phyloP scores from a whole-genome alignment of 2,329 filamentous ascomycete species.

The Epichloe gansuensis region DNA sequence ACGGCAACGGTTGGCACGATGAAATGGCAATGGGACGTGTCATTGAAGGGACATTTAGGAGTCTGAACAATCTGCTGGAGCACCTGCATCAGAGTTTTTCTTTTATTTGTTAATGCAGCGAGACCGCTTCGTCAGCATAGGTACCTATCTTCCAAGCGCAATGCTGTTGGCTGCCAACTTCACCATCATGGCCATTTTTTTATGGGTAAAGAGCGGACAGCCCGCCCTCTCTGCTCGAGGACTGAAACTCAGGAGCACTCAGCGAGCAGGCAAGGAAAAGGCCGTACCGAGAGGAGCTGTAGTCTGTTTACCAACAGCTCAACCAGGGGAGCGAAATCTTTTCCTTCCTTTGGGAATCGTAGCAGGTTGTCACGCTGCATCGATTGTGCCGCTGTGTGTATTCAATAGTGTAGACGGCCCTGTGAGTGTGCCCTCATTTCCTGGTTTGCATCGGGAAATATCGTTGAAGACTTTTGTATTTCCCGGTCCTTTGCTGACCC shows the following conservation, averaged over 20 bases:
- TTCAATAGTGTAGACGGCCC: conserved; percentile 62
- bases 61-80: conserved; percentile 90
- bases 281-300: conserved; percentile 20
- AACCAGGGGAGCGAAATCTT: conserved; percentile 48
- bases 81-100: conserved; percentile 99
- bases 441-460: background rate
- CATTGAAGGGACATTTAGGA: conserved; percentile 82
- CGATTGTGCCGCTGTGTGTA: conserved; percentile 70
- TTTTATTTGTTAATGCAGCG: conserved; percentile 92
- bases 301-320: conserved; percentile 3
- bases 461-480: background rate
- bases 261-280: background rate
- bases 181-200: conserved; percentile 82
- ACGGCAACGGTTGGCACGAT: conserved; percentile 89
- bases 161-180: conserved; percentile 94
- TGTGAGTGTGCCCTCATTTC: conserved; percentile 34
- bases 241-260: background rate
- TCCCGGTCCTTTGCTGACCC: conserved; percentile 3
- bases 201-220: conserved; percentile 85
- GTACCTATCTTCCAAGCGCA: conserved; percentile 92
- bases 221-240: conserved; percentile 2
- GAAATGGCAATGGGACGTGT: conserved; percentile 91
- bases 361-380: conserved; percentile 59
- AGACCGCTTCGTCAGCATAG: conserved; percentile 92
- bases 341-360: conserved; percentile 66